Base-by-base conservation (phyloP, 164 flowering plant genomes). In the Tinospora cordifolia region DNA sequence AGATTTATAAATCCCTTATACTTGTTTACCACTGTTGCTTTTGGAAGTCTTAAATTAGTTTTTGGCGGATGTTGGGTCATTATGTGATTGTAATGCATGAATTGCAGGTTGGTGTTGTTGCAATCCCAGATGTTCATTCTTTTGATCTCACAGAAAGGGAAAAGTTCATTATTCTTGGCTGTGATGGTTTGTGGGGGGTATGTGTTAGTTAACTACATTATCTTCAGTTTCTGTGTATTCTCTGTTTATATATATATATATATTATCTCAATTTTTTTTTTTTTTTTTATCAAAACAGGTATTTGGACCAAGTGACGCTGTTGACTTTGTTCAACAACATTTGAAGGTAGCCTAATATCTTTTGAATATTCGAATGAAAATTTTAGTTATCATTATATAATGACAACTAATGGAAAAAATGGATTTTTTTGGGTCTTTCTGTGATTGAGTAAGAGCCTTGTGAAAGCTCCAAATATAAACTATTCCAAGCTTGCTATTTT, bases 161-260 rank as follows among this genome's bases (percentile, higher is more conserved):
- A 63, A 84, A 82, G 67, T 92, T 92, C 76, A 84, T 92, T 24
- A 86, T 92, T 81, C 96, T 92, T 74, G 98, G 96, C 54, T 92
- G 98, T 75, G 98, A 92, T 83, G 98, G 98, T 70, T 87, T 92
- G 22, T 92, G 98, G 98, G 96, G 93, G 84, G 98, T 92, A 84
- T 76, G 80, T 76, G 44, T 60, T 69, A 54, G 9, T 36, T 57
- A 3, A 36, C 26, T 64, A 19, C 21, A 40, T 46, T 17, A 21
- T 8, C 25, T 22, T 69, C 36, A 62, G n/a, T 41, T 44, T 13
- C 30, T 1, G 15, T 62, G 44, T 4, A 46, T 36, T n/a, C 26
- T 34, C 6, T 1, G 47, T 19, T 59, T 26, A 27, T 3, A 54
- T 24, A 51, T 30, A 27, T 17, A 25, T 47, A 40, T 2, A 17